A percentile compares a stretch with the other conserved stretches of the same genome.
Conservation (phyloP, 768 basidiomycete species). For the Lactarius deliciosus region DNA sequence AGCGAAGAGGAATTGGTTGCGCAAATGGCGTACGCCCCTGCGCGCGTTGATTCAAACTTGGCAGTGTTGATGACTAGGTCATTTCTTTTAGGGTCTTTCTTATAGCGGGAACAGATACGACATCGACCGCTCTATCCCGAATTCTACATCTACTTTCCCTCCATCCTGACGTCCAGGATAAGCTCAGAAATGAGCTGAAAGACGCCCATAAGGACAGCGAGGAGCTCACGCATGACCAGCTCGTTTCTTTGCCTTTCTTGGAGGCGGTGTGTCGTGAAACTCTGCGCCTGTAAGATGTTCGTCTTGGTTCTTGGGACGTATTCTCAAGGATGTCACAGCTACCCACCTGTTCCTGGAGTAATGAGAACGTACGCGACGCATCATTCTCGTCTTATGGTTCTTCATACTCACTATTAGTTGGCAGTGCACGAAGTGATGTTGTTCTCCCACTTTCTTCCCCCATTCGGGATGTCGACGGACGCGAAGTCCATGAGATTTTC, state of each 20-base stretch:
- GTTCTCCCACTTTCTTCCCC: background rate
- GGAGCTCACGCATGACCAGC: conserved; percentile 36
- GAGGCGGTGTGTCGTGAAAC: conserved; percentile 37
- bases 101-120: conserved; percentile 35
- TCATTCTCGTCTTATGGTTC: background rate
- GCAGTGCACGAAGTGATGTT: conserved; percentile 4
- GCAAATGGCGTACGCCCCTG: conserved; percentile 34
- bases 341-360: background rate
- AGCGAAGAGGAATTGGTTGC: conserved; percentile 39
- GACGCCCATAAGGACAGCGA: conserved; percentile 27
- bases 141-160: conserved; percentile 33
- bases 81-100: conserved; percentile 29
- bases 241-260: conserved; percentile 37
- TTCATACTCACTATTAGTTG: conserved; percentile 1
- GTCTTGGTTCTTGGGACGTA: background rate
- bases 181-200: background rate
- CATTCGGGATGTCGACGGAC: background rate
- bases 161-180: conserved; percentile 22
- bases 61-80: background rate
- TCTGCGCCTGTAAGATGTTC: conserved; percentile 29
- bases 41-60: background rate
- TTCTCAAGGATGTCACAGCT: background rate
- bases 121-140: conserved; percentile 31
- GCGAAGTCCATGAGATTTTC: conserved; percentile 24
- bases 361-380: background rate